A percentile compares a stretch with the other conserved stretches of the same genome.
These are phyloP conservation scores for Lentinula aciculospora DNA, from an alignment of 768 basidiomycete genomes.

Conservation along the genomic window DNA sequence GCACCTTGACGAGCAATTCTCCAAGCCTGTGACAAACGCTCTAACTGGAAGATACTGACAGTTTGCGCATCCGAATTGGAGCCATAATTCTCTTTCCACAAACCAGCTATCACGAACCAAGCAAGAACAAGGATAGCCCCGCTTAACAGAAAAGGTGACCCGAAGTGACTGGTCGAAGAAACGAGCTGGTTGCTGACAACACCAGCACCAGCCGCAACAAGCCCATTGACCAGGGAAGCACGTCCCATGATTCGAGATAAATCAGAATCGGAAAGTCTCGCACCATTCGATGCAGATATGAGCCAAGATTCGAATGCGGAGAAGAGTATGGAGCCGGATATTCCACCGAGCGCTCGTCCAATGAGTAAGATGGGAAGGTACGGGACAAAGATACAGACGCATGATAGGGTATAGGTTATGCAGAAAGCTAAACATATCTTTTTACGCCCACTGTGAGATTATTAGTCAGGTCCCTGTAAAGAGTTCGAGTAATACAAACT, in stretches of 20 bases:
- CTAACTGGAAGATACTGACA: conserved; percentile 44
- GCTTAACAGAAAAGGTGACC: conserved; percentile 64
- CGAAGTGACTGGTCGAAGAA: conserved; percentile 40
- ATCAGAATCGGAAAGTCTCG: conserved; percentile 47
- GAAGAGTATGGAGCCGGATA: conserved; percentile 72
- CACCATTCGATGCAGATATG: conserved; percentile 50
- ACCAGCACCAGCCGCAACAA: conserved; percentile 65
- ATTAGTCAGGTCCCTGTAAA: neutral
- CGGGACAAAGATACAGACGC: conserved; percentile 51
- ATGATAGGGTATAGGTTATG: conserved; percentile 55
- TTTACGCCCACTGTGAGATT: conserved; percentile 52
- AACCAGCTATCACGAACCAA: conserved; percentile 48
- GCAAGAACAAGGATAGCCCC: conserved; percentile 47
- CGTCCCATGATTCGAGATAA: conserved; percentile 69
- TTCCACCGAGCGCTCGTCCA: conserved; percentile 62
- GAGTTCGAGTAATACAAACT: conserved; percentile 34
- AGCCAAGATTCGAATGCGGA: conserved; percentile 79
- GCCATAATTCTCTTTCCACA: conserved; percentile 73
- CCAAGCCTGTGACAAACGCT: conserved; percentile 51
- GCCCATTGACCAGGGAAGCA: conserved; percentile 67
- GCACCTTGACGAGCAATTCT: conserved; percentile 48
- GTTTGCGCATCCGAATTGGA: conserved; percentile 22
- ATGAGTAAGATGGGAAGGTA: conserved; percentile 53
- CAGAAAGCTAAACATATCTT: conserved; percentile 69
- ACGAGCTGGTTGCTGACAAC: conserved; percentile 66